Percentiles rank a stretch among this genome's conserved stretches.
Evolutionary conservation across 768 basidiomycete genomes (phyloP).

Genomic region (Guyanaporus albipodus): DNA sequence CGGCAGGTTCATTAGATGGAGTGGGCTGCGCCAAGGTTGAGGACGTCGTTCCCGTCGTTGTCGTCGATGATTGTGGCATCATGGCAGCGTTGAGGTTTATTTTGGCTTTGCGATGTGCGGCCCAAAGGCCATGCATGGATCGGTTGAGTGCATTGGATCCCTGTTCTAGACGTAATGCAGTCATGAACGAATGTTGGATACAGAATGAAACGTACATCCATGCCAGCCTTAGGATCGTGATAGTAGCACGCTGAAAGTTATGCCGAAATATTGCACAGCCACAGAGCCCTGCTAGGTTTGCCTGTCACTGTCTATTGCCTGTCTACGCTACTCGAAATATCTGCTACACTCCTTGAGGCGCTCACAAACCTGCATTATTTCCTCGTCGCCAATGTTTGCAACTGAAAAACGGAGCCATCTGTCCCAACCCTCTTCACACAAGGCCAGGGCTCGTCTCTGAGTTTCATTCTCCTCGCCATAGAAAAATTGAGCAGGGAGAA

Average conservation of each 20-base stretch:
- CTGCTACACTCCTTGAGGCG: slow-evolving; percentile 41
- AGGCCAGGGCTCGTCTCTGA: slow-evolving; percentile 20
- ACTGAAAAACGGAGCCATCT: slow-evolving; percentile 78
- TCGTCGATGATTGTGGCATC: neutral
- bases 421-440: slow-evolving; percentile 39
- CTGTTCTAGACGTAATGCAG: slow-evolving; percentile 49
- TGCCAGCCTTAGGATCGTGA: neutral
- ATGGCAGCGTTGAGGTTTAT: slow-evolving; percentile 57
- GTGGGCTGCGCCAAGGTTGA: neutral
- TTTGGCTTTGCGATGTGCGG: slow-evolving; percentile 57
- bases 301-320: too few relatives aligned
- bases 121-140: slow-evolving; percentile 80
- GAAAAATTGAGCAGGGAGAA: slow-evolving; percentile 67
- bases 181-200: slow-evolving; percentile 6
- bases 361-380: slow-evolving; percentile 49
- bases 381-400: slow-evolving; percentile 70
- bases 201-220: slow-evolving; percentile 16
- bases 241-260: too few relatives aligned
- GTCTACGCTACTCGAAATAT: slow-evolving; percentile 42
- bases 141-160: slow-evolving; percentile 70
- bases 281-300: too few relatives aligned
- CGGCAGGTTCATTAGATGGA: slow-evolving; percentile 22
- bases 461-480: slow-evolving; percentile 12
- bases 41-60: slow-evolving; percentile 2
- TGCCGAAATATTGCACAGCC: neutral